Base-by-base conservation (phyloP, 768 basidiomycete species). In the Hortiboletus campestris region DNA sequence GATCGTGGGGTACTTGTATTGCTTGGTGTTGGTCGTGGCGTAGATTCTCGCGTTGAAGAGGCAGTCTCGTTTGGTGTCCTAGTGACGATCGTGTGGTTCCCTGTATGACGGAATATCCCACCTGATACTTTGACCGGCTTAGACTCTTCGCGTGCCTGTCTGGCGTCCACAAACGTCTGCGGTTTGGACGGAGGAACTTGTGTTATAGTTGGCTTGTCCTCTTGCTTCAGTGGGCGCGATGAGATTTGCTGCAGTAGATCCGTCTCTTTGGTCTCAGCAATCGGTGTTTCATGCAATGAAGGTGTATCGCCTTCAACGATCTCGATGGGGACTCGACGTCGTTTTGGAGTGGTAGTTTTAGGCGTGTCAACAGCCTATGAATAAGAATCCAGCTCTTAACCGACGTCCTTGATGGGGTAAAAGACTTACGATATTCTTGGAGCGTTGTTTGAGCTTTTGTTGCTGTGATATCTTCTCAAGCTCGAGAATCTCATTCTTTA, bases 101-200 rank as follows among this genome's bases (percentile, higher is more conserved):
- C 90, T 13, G 82, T 78, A 3, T 77, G 72, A 28, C 84, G 80
- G 72, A 92, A 89, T 48, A 92, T 86, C 0, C 89, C 89, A 9
- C 88, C 89, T 1, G 86, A 84, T 4, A 84, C 79, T 39, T 76
- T 76, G 51, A 73, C 75, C 61, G 71, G 55, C 51, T 74, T 79
- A 13, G 70, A 71, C 42, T 51, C 75, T 14, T 83, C 79, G 28
- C 87, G 81, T 0, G 75, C 76, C 50, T 80, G 75, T 63, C 85
- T 87, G 6, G 80, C 85, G 28, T 85, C 81, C 56, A 76, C 71
- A 69, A 88, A 88, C 2, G 81, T 77, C 58, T 63, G 61, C n/a
- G 59, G 50, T 50, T 58, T 65, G 31, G 45, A 59, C 19, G 50
- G 40, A 34, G 64, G 55, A 12, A 20, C 50, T 31, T 38, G 55